Conservation (phyloP, 345 rosid species). For the Hirschfeldia incana region DNA sequence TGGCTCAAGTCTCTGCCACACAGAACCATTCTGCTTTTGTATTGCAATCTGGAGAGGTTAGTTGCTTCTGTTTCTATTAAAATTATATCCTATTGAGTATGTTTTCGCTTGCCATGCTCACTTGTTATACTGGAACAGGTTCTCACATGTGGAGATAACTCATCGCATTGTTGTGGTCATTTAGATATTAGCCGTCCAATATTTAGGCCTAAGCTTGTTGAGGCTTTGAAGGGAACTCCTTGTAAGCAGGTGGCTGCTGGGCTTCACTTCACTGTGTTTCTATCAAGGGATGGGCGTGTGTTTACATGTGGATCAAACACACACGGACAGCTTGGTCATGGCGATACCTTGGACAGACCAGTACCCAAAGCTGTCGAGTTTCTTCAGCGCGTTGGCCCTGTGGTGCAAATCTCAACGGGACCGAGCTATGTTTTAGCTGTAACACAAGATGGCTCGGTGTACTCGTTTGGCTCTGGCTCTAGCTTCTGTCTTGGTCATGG, state of each 20-base stretch:
- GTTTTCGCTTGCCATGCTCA: background rate
- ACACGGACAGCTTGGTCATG: conserved; percentile 94
- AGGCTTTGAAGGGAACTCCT: conserved; percentile 72
- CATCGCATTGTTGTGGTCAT: conserved; percentile 88
- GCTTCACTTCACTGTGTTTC: conserved; percentile 81
- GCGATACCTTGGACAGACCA: conserved; percentile 76
- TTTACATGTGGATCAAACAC: conserved; percentile 81
- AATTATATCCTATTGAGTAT: background rate
- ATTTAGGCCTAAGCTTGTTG: conserved; percentile 84
- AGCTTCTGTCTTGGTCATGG: conserved; percentile 97
- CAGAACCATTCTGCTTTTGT: conserved; percentile 90
- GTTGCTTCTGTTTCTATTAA: conserved; percentile 24
- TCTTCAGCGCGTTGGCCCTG: conserved; percentile 57
- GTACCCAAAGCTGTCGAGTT: conserved; percentile 65
- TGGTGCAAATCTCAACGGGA: conserved; percentile 86
- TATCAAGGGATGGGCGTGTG: conserved; percentile 69
- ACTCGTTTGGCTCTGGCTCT: conserved; percentile 91
- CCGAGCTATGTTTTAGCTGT: conserved; percentile 84
- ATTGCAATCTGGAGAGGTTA: conserved; percentile 88
- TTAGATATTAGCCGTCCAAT: conserved; percentile 72
- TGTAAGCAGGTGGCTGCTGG: conserved; percentile 94
- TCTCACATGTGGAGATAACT: conserved; percentile 94
- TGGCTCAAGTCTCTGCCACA: conserved; percentile 87
- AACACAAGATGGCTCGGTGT: conserved; percentile 59
- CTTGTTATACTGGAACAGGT: conserved; percentile 47